These are phyloP conservation scores for Tolypocladium amazonense DNA, from an alignment of 2,329 filamentous ascomycete species.

Conservation along the genomic window DNA sequence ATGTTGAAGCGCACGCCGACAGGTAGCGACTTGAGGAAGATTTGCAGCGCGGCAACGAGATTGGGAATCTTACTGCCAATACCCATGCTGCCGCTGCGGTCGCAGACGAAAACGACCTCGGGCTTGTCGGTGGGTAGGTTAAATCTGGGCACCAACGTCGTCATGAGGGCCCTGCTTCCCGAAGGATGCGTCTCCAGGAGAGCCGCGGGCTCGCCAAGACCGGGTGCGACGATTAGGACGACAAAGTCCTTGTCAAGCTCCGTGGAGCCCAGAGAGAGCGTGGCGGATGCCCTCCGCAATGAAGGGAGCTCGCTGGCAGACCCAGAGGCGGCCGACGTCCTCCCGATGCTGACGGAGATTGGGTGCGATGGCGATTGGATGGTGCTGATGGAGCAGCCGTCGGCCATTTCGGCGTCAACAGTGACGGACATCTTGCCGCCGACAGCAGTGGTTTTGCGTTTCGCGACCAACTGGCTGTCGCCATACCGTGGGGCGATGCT, in stretches of 20 bases:
- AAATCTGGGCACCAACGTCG: slow-evolving; percentile 61
- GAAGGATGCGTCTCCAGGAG: slow-evolving; percentile 56
- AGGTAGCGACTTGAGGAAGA: slow-evolving; percentile 57
- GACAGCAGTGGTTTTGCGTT: background rate
- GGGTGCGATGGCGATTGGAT: slow-evolving; percentile 59
- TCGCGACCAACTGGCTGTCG: background rate
- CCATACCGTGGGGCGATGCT: slow-evolving; percentile 59
- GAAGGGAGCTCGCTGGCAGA: slow-evolving; percentile 31
- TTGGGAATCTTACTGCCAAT: slow-evolving; percentile 35
- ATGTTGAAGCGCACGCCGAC: slow-evolving; percentile 59
- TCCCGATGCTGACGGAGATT: slow-evolving; percentile 54
- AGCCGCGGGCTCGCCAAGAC: slow-evolving; percentile 49
- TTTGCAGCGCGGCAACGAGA: slow-evolving; percentile 42
- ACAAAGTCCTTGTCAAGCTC: slow-evolving; percentile 56
- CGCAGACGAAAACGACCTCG: slow-evolving; percentile 64
- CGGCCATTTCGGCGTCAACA: slow-evolving; percentile 34
- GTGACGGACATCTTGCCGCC: slow-evolving; percentile 14
- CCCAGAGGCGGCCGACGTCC: slow-evolving; percentile 26
- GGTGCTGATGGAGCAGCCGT: slow-evolving; percentile 44
- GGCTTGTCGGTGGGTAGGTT: slow-evolving; percentile 40
- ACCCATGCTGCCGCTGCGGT: slow-evolving; percentile 59
- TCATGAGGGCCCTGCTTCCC: slow-evolving; percentile 57
- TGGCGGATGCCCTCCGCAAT: slow-evolving; percentile 51
- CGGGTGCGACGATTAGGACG: slow-evolving; percentile 50
- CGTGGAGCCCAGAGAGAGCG: slow-evolving; percentile 38